Conservation (phyloP, 164 flowering plant genomes). For the Aristolochia contorta region DNA sequence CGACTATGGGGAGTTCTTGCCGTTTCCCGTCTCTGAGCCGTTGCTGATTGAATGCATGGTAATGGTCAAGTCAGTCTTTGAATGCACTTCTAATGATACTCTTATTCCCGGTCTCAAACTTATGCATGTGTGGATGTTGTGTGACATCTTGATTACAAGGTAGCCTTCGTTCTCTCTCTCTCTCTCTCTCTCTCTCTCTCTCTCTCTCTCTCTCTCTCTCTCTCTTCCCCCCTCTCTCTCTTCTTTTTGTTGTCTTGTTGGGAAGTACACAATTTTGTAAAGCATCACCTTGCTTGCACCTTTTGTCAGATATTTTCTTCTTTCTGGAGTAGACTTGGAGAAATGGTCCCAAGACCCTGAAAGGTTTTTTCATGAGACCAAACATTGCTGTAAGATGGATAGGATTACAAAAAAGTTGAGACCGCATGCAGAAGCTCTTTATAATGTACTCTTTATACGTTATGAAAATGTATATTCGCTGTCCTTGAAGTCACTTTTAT, state of each 20-base stretch:
- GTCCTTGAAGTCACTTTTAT: neutral
- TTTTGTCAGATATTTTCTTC: constrained; percentile 71
- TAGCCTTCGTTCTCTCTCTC: constrained; percentile 13
- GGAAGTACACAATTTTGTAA: neutral
- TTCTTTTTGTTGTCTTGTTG: neutral
- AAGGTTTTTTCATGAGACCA: constrained; percentile 93
- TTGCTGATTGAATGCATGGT: constrained; percentile 90
- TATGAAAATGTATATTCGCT: constrained; percentile 54
- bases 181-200: neutral
- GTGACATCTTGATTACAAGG: constrained; percentile 82
- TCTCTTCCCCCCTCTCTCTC: too few species aligned
- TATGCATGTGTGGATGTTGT: constrained; percentile 62
- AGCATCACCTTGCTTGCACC: neutral
- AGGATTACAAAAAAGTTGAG: constrained; percentile 91
- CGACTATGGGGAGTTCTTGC: too few species aligned
- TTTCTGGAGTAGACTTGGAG: constrained; percentile 71
- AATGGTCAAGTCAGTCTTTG: constrained; percentile 66
- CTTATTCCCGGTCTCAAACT: too few species aligned
- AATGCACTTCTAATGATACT: constrained; percentile 82
- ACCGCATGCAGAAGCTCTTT: constrained; percentile 98
- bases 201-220: too few species aligned
- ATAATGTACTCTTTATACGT: constrained; percentile 86
- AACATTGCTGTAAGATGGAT: constrained; percentile 79
- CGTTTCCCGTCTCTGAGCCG: constrained; percentile 54
- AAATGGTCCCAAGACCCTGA: constrained; percentile 89